Conservation (phyloP, 768 basidiomycete species). For the Agaricus sinodeliciosus region DNA sequence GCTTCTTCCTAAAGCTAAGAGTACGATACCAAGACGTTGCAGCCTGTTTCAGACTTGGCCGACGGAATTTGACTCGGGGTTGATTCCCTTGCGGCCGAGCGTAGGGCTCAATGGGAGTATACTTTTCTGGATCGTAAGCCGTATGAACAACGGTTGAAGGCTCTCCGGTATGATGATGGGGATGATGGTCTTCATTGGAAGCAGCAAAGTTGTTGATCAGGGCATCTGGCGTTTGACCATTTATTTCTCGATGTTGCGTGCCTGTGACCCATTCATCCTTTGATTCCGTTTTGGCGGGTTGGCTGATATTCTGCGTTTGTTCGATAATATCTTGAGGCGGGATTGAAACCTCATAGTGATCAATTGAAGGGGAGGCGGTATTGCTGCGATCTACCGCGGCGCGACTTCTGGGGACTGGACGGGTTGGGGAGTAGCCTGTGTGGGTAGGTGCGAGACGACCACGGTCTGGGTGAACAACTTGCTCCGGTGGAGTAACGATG, state of each 20-base stretch:
- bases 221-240: conserved; percentile 14
- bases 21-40: conserved; percentile 34
- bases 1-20: conserved; percentile 28
- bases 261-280: conserved; percentile 33
- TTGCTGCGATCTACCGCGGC: conserved; percentile 2
- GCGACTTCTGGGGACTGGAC: neutral
- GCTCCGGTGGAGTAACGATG: conserved; percentile 1
- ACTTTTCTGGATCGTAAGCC: neutral
- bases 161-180: neutral
- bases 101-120: conserved; percentile 2
- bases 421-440: conserved; percentile 5
- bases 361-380: conserved; percentile 18
- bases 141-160: neutral
- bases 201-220: neutral
- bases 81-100: conserved; percentile 8
- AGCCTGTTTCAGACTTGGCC: conserved; percentile 23
- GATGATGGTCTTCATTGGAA: neutral
- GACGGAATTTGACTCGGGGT: conserved; percentile 19
- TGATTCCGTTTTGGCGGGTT: conserved; percentile 22
- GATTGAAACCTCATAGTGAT: conserved; percentile 25
- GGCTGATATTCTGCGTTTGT: conserved; percentile 12
- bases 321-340: conserved; percentile 24
- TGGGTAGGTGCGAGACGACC: neutral
- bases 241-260: conserved; percentile 22
- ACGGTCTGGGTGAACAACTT: neutral